phyloP scores from a whole-genome alignment of 225 moss, liverwort and hornwort genomes.

The Rhytidiadelphus loreus region DNA sequence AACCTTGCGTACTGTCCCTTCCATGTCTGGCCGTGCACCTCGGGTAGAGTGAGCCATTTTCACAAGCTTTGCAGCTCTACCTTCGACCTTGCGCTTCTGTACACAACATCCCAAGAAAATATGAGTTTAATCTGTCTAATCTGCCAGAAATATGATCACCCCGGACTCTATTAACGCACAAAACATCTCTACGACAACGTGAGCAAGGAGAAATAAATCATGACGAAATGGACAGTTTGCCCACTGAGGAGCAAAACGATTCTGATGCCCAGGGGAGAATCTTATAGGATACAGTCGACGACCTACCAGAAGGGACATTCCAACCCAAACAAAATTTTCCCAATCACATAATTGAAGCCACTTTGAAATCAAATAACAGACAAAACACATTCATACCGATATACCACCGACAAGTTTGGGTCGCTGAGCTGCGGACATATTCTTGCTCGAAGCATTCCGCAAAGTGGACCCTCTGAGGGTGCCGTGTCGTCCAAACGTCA shows the following conservation, averaged over 20 bases:
- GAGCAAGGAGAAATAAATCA: neutral
- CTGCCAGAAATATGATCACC: neutral
- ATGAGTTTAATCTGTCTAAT: neutral
- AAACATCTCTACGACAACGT: neutral
- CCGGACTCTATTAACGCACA: neutral
- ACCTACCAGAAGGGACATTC: neutral
- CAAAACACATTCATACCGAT: slow-evolving; percentile 10
- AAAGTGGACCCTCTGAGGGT: slow-evolving; percentile 37
- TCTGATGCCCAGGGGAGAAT: neutral
- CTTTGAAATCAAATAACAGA: neutral
- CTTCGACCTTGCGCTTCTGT: slow-evolving; percentile 75
- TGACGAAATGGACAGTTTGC: neutral
- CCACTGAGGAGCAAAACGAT: neutral
- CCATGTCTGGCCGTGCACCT: slow-evolving; percentile 47
- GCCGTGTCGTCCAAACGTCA: slow-evolving; percentile 38
- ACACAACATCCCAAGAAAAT: neutral
- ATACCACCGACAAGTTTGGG: slow-evolving; percentile 26
- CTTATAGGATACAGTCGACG: neutral
- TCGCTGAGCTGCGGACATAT: slow-evolving; percentile 14
- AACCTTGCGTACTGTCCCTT: slow-evolving; percentile 69
- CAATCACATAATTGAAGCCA: neutral
- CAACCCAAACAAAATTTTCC: neutral
- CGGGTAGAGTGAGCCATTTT: slow-evolving; percentile 71
- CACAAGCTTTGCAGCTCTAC: slow-evolving; percentile 73
- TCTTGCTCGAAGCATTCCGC: slow-evolving; percentile 39